Evolutionary conservation across 1,139 yeast species (phyloP).

Genomic region (Trichomonascaceae sp.): DNA sequence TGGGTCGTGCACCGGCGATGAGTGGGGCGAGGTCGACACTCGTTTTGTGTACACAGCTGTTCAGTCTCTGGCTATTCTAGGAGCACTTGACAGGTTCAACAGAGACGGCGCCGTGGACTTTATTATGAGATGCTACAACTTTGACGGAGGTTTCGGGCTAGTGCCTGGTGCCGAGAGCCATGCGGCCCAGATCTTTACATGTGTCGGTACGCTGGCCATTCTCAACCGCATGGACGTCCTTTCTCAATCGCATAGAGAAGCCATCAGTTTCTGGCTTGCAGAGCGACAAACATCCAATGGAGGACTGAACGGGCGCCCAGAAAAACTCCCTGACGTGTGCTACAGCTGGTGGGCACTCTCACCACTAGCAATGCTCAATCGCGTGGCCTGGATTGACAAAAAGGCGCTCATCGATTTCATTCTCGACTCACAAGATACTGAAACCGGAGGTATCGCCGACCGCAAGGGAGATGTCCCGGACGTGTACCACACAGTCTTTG

Average conservation of each 20-base stretch:
- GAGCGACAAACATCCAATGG: slow-evolving; percentile 88
- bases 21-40: slow-evolving; percentile 86
- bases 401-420: slow-evolving; percentile 52
- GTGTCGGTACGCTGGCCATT: slow-evolving; percentile 69
- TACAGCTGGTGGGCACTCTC: slow-evolving; percentile 97
- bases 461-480: slow-evolving; percentile 85
- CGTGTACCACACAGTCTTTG: slow-evolving; percentile 85
- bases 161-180: slow-evolving; percentile 94
- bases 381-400: slow-evolving; percentile 62
- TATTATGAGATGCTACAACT: slow-evolving; percentile 62
- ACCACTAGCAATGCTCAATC: slow-evolving; percentile 53
- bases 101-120: slow-evolving; percentile 55
- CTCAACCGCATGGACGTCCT: slow-evolving; percentile 42
- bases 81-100: slow-evolving; percentile 44
- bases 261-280: slow-evolving; percentile 65
- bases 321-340: slow-evolving; percentile 90
- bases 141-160: slow-evolving; percentile 93
- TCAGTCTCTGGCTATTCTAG: slow-evolving; percentile 58
- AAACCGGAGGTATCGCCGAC: slow-evolving; percentile 83
- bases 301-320: slow-evolving; percentile 94
- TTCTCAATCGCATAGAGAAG: slow-evolving; percentile 27
- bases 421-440: slow-evolving; percentile 61
- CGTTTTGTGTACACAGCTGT: slow-evolving; percentile 78
- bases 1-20: slow-evolving; percentile 84
- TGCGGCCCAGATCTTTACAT: slow-evolving; percentile 80